Evolutionary conservation across 441 rosid species (phyloP), one percentile per base, ranked within the genome.

Genomic region (Raphanus hybrid): DNA sequence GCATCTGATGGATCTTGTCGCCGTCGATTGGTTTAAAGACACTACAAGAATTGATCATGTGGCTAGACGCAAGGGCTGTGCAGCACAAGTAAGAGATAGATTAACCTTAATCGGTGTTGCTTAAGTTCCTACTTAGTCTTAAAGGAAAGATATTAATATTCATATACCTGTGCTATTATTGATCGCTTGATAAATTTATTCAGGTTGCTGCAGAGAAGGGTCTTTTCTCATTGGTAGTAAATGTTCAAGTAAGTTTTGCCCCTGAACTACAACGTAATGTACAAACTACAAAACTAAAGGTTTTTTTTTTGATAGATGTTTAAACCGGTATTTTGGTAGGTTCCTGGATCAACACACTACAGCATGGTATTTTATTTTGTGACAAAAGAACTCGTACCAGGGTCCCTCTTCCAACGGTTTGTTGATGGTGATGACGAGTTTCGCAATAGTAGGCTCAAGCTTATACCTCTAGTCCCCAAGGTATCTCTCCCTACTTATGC

Each of bases 1-100:
- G 80, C 99, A 88, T 83, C 86, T 92, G 39, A 89, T 94, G 99
- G 98, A 96, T 88, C 98, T 96, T 9, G 96, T 94, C 62, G 98
- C 99, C 55, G 98, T 96, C 57, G 98, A 96, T 85, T 96, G 99
- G 99, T 96, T 91, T 86, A 96, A 96, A 84, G 98, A 94, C 75
- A 84, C 91, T 35, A 96, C 90, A 90, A 88, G 96, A 84, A 96
- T 96, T 86, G 99, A 96, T 82, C 98, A 96, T 82, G 98, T 94
- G 54, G 94, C 87, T 65, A 87, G 95, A 83, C 95, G 93, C 73
- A 91, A 89, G 80, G 99, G 97, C 78, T 94, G 99, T 75, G 98
- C 95, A 1, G 98, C 95, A 26, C 95, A 96, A 86, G 99, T 90
- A 86, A 82, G 88, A 67, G n/a, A 71, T 43, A 27, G 6, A 29